Base-by-base conservation (phyloP, 2,329 filamentous ascomycete genomes). In the Penicillium hesseltinei region DNA sequence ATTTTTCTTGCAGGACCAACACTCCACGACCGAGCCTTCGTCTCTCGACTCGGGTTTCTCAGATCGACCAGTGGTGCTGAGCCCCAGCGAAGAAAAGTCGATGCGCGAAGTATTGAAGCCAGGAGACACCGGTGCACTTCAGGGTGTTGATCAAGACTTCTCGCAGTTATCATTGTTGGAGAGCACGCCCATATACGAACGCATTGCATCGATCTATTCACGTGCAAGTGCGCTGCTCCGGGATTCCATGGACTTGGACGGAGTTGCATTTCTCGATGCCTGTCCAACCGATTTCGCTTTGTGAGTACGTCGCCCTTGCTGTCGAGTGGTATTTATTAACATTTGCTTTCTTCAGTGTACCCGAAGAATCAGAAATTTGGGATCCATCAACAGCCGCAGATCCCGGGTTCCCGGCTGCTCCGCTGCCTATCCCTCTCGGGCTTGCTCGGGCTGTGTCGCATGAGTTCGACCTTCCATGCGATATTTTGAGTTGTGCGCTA, bases 171-270 rank as follows among this genome's bases (percentile, higher is more conserved):
- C 53, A 17, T 51, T 55, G 3, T 11, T 23, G 1, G 47, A 63
- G 21, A 46, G 23, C 10, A 51, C 23, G 2, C 58, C 52, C 5
- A 54, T 59, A 8, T 57, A 58, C 1, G 51, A 60, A 42, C 52
- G 57, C 5, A 52, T 65, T 33, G 39, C 54, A 2, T 55, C 63
- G 6, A 66, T 80, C 4, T 79, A 79, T 39, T 70, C 75, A 0
- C 75, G 73, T 25, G 79, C 78, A 10, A 75, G 77, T 27, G 69
- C 69, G 9, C 72, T 79, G 3, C 71, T 81, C 11, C 68, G 75
- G 2, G 69, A 77, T 21, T 73, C 77, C 0, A 66, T 79, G 39
- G 73, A 78, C 42, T 64, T 76, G 0, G 73, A 75, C 23, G 76
- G 76, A 2, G 61, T 64, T 4, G 65, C 69, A 1, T 71, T 73